phyloP scores from a whole-genome alignment of 1,284 basidiomycete species.

The Ganoderma lingzhi region DNA sequence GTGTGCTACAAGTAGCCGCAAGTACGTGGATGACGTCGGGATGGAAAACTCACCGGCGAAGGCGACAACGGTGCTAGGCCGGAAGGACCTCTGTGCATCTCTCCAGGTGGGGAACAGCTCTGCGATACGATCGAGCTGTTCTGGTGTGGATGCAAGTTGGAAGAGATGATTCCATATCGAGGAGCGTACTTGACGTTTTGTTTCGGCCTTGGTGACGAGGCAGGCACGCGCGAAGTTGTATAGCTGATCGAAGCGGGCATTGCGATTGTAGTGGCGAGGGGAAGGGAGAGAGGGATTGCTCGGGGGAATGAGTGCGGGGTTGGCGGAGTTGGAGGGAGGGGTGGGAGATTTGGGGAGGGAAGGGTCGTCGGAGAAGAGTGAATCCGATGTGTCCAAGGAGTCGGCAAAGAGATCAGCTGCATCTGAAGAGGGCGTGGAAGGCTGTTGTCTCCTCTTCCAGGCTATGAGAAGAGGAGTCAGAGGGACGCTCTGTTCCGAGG shows the following conservation, averaged over 20 bases:
- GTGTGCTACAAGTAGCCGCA: not conserved
- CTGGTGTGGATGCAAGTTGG: constrained; percentile 53
- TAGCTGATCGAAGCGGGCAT: constrained; percentile 39
- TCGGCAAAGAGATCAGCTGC: constrained; percentile 36
- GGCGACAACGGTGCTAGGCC: constrained; percentile 47
- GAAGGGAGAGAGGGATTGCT: constrained; percentile 17
- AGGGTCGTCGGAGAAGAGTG: constrained; percentile 25
- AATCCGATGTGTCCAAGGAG: constrained; percentile 15
- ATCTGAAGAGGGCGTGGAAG: constrained; percentile 8
- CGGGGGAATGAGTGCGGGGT: constrained; percentile 14
- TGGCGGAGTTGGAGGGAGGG: constrained; percentile 7
- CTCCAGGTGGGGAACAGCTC: constrained; percentile 57
- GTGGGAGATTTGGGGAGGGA: constrained; percentile 3
- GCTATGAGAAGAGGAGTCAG: constrained; percentile 20
- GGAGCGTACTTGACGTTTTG: constrained; percentile 38
- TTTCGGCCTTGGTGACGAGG: constrained; percentile 33
- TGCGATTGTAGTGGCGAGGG: constrained; percentile 31
- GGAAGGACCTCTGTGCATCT: constrained; percentile 50
- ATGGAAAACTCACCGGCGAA: constrained; percentile 57
- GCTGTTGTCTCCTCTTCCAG: constrained; percentile 34
- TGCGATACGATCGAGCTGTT: constrained; percentile 54
- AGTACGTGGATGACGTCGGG: not conserved
- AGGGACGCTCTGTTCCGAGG: not conserved
- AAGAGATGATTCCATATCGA: constrained; percentile 57
- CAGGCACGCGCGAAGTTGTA: constrained; percentile 37